A percentile compares a stretch with the other conserved stretches of the same genome.
phyloP scores from a whole-genome alignment of 768 basidiomycete genomes.

The Russula sp. region DNA sequence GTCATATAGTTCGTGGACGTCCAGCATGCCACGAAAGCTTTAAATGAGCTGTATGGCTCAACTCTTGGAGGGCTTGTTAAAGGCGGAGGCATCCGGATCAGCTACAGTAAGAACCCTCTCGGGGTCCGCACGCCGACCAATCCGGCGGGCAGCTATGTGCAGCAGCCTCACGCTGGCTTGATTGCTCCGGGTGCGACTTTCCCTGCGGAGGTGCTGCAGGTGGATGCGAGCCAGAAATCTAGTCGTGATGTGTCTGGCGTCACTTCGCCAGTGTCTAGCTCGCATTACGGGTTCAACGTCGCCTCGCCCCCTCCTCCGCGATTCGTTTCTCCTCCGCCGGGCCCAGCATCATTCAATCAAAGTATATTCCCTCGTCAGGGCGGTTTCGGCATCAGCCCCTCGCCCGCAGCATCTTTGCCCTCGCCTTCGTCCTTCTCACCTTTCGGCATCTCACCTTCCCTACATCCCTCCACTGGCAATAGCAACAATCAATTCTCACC shows the following conservation, averaged over 20 bases:
- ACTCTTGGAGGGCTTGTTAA: conserved; percentile 90
- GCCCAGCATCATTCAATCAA: conserved; percentile 21
- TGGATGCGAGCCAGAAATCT: conserved; percentile 25
- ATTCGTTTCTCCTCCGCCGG: conserved; percentile 34
- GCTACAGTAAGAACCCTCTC: conserved; percentile 98
- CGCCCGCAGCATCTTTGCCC: conserved; percentile 21
- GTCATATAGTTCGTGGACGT: conserved; percentile 82
- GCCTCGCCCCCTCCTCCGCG: conserved; percentile 34
- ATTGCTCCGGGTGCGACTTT: conserved; percentile 16
- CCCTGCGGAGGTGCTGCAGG: conserved; percentile 17
- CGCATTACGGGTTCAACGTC: conserved; percentile 32
- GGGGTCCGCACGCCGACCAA: conserved; percentile 81
- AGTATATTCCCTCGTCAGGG: conserved; percentile 26
- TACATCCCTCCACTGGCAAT: conserved; percentile 25
- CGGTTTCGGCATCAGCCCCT: conserved; percentile 27
- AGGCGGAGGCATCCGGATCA: conserved; percentile 91
- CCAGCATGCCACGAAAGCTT: conserved; percentile 72
- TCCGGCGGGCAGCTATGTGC: conserved; percentile 24
- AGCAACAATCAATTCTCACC: conserved; percentile 25
- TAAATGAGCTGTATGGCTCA: conserved; percentile 86
- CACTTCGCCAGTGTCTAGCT: conserved; percentile 29
- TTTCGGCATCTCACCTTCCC: conserved; percentile 34
- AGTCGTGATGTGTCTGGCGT: conserved; percentile 30
- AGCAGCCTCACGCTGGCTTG: conserved; percentile 25
- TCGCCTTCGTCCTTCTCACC: conserved; percentile 32